phyloP scores from a whole-genome alignment of 441 rosid genomes.

The Pelargonium cotyledonis region DNA sequence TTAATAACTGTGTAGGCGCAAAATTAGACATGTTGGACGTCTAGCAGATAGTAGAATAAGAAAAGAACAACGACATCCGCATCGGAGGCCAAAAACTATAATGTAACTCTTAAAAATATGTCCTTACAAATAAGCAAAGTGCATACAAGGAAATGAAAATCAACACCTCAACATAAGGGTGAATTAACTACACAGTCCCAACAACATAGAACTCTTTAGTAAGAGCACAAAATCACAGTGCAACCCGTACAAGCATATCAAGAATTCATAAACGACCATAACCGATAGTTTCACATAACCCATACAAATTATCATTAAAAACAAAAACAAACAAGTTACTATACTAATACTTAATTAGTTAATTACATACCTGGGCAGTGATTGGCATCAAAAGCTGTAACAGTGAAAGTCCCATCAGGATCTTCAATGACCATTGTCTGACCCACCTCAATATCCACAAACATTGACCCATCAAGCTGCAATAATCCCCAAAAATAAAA shows the following conservation, averaged over 20 bases:
- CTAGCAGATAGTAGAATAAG: too few species aligned
- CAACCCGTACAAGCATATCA: not conserved
- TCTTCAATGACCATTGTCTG: slow-evolving; percentile 47
- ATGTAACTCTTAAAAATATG: not conserved
- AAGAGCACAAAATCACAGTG: not conserved
- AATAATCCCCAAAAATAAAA: not conserved
- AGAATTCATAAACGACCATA: not conserved
- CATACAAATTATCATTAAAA: not conserved
- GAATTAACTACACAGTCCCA: not conserved
- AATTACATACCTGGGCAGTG: slow-evolving; percentile 57
- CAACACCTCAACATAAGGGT: slow-evolving; percentile 3
- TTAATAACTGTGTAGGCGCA: too few species aligned
- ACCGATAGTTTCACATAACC: not conserved
- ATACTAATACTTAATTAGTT: not conserved
- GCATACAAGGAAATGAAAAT: not conserved
- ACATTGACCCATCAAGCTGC: slow-evolving; percentile 53
- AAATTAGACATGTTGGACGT: too few species aligned
- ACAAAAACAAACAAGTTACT: not conserved
- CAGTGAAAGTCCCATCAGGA: slow-evolving; percentile 48
- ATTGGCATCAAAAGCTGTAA: slow-evolving; percentile 72
- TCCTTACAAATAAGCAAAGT: not conserved
- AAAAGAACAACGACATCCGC: too few species aligned
- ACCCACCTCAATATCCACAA: slow-evolving; percentile 56
- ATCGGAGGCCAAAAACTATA: not conserved
- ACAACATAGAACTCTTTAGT: not conserved